Evolutionary conservation across 1,139 yeast genomes (phyloP).

Genomic region (Pneumocystis carinii): DNA sequence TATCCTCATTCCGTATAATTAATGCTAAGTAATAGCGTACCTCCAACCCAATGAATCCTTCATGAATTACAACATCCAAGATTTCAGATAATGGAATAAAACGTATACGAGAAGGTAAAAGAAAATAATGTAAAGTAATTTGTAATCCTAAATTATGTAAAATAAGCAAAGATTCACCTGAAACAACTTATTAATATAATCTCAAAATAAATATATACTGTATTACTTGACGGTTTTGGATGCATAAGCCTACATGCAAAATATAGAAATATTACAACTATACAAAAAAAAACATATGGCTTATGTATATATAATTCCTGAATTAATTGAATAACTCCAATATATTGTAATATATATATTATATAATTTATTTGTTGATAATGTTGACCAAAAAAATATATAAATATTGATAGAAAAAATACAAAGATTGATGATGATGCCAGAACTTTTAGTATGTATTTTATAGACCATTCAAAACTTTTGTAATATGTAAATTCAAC

Average conservation of each 20-base stretch:
- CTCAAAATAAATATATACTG: neutral
- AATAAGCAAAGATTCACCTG: neutral
- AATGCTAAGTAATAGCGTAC: conserved; percentile 15
- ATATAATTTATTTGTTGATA: neutral
- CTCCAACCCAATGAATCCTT: conserved; percentile 14
- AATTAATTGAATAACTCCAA: neutral
- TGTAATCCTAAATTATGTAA: neutral
- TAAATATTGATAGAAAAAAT: neutral
- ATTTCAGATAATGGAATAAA: conserved; percentile 14
- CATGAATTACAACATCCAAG: conserved; percentile 14
- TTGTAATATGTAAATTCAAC: neutral
- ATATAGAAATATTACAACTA: neutral
- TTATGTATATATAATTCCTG: neutral
- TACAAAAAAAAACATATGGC: neutral
- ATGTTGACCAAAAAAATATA: neutral
- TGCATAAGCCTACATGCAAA: neutral
- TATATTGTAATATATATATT: neutral
- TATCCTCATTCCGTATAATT: conserved; percentile 11
- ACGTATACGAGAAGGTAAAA: neutral
- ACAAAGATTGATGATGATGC: neutral
- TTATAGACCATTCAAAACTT: neutral
- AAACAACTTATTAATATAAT: neutral
- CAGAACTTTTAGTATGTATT: neutral
- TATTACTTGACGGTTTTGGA: neutral
- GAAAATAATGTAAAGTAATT: neutral